phyloP scores from a whole-genome alignment of 2,329 filamentous ascomycete genomes.

The Xylariaceae sp. region DNA sequence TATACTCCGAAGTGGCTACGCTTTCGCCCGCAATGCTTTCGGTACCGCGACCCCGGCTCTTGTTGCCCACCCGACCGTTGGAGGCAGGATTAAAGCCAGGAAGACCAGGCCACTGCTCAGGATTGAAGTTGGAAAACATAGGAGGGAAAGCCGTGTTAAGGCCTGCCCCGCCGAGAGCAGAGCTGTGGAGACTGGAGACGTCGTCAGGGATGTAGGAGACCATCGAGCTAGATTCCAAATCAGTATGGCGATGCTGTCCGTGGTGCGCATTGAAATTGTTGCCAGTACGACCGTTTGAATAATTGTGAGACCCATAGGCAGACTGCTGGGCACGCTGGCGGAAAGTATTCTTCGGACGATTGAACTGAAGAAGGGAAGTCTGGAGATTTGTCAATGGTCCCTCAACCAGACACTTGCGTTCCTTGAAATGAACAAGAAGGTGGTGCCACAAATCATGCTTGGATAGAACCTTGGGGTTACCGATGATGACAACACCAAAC shows the following conservation, averaged over 20 bases:
- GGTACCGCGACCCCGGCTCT: constrained; percentile 60
- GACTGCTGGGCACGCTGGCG: constrained; percentile 75
- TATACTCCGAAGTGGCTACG: constrained; percentile 83
- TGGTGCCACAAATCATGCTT: constrained; percentile 99
- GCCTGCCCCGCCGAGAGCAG: constrained; percentile 79
- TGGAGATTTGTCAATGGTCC: constrained; percentile 95
- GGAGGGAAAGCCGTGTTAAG: constrained; percentile 78
- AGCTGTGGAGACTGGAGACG: constrained; percentile 92
- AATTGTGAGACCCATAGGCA: constrained; percentile 52
- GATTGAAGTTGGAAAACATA: constrained; percentile 90
- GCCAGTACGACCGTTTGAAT: constrained; percentile 32
- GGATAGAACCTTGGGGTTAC: constrained; percentile 93
- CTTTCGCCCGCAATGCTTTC: constrained; percentile 88
- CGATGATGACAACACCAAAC: constrained; percentile 91
- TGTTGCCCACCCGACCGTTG: constrained; percentile 58
- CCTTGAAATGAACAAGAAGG: constrained; percentile 92
- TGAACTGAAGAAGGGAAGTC: constrained; percentile 89
- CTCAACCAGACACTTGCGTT: constrained; percentile 91
- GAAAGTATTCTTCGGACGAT: constrained; percentile 85
- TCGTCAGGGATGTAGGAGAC: constrained; percentile 96
- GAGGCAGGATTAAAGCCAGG: constrained; percentile 52
- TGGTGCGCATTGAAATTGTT: constrained; percentile 32
- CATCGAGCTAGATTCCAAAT: constrained; percentile 77
- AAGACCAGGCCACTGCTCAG: constrained; percentile 82
- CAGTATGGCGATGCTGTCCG: constrained; percentile 40